phyloP scores from a whole-genome alignment of 768 basidiomycete genomes.

The Sarcomyxa edulis region DNA sequence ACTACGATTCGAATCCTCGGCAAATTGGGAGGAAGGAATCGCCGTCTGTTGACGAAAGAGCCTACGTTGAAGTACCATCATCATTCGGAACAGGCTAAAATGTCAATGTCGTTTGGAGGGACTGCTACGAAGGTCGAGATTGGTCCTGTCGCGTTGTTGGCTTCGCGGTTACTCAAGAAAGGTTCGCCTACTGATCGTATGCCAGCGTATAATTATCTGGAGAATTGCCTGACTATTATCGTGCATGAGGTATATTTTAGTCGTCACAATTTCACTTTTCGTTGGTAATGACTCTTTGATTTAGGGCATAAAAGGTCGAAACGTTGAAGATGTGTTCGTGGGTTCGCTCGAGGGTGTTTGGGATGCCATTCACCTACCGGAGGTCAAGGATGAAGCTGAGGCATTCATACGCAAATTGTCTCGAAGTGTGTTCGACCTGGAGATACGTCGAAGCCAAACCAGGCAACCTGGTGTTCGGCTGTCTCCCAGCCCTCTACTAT shows the following conservation, averaged over 20 bases:
- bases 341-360: slow-evolving; percentile 71
- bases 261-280: slow-evolving; percentile 1
- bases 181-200: slow-evolving; percentile 42
- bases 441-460: slow-evolving; percentile 56
- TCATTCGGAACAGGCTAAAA: slow-evolving; percentile 64
- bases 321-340: slow-evolving; percentile 70
- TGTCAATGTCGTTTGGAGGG: slow-evolving; percentile 72
- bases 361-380: slow-evolving; percentile 65
- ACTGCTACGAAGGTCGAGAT: slow-evolving; percentile 60
- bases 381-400: slow-evolving; percentile 65
- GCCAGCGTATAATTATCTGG: slow-evolving; percentile 65
- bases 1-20: slow-evolving; percentile 95
- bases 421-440: slow-evolving; percentile 65
- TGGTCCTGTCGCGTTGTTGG: slow-evolving; percentile 58
- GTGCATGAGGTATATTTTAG: slow-evolving; percentile 62
- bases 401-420: slow-evolving; percentile 67
- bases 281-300: slow-evolving; percentile 4
- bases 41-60: slow-evolving; percentile 78
- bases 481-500: slow-evolving; percentile 51
- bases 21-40: slow-evolving; percentile 92
- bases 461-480: slow-evolving; percentile 49
- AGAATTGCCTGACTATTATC: slow-evolving; percentile 64
- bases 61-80: slow-evolving; percentile 68
- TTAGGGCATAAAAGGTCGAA: slow-evolving; percentile 68
- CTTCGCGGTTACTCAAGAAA: slow-evolving; percentile 55